Percentiles rank a stretch among this genome's conserved stretches.
phyloP scores from a whole-genome alignment of 192 early-diverging fungal genomes.

The Phycomyces blakesleeanus region DNA sequence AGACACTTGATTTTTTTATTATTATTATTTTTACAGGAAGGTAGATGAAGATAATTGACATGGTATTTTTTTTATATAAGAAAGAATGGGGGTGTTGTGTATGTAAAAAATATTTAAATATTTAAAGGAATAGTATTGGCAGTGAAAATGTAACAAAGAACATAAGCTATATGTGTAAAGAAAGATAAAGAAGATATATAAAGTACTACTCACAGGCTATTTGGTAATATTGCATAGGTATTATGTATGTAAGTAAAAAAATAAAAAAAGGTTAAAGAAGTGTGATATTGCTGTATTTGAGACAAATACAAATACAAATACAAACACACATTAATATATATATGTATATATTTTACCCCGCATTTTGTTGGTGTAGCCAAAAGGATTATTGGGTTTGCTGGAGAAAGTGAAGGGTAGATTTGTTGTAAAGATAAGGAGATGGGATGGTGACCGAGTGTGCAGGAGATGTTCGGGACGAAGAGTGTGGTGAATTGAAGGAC shows the following conservation, averaged over 20 bases:
- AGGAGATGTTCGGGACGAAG: constrained; percentile 2
- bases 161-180: background rate
- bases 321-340: no score
- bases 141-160: background rate
- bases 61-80: background rate
- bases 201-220: background rate
- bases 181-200: background rate
- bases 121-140: no score
- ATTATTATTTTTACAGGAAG: no score
- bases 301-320: no score
- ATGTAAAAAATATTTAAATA: background rate
- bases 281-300: no score
- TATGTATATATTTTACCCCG: background rate
- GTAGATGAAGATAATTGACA: no score
- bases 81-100: background rate
- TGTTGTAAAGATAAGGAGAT: no score
- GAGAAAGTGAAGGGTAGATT: no score
- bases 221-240: constrained; percentile 1
- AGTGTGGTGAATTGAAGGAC: constrained; percentile 1
- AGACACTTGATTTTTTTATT: background rate
- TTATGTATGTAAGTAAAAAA: no score
- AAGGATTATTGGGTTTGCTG: background rate
- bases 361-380: background rate
- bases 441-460: no score
- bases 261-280: no score